Base-by-base conservation (phyloP, 1,284 basidiomycete species). In the Pascua sp. region DNA sequence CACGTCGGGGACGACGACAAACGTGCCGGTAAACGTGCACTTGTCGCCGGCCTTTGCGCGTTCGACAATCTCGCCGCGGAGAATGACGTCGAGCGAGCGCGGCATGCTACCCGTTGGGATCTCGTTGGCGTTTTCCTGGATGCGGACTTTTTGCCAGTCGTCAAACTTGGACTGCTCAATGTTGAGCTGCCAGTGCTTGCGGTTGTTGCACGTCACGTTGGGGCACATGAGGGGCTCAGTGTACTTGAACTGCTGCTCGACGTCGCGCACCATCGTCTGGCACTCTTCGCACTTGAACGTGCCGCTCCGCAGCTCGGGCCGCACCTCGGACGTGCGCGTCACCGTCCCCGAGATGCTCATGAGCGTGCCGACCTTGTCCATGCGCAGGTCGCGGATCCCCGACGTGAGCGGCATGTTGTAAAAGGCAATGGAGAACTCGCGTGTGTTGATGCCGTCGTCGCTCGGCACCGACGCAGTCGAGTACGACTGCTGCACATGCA, bases 201-300 rank as follows among this genome's bases (percentile, higher is more conserved):
- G 85, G 77, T 98, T 98, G 50, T 90, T 88, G 70, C 96, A 99
- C 2, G 88, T 88, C 10, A 88, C 86, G 71, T 98, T 98, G 2
- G 89, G 91, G 75, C 96, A 99, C 56, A 98, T 82, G 60, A 86
- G 86, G 11, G 96, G 96, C 90, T 98, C 96, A 18, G 96, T 99
- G 76, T 98, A 98, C 76, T 97, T 98, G 84, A 98, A 99, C 74
- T 99, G 96, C 73, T 99, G 96, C 74, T 99, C 96, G 52, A 99
- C 88, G 67, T 98, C 94, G 58, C 89, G 85, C n/a, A 97, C 87
- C 9, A 88, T 80, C 42, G 88, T 89, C 52, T 85, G 84, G 76
- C 96, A 99, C 45, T 88, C 83, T 71, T 90, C 87, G 71, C 96
- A 99, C 48, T 88, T 86, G 75, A 98, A 98, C 54, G 90, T 94